These are phyloP conservation scores for Pseudogymnoascus sp. DNA, from an alignment of 2,329 filamentous ascomycete genomes.

Conservation along the genomic window DNA sequence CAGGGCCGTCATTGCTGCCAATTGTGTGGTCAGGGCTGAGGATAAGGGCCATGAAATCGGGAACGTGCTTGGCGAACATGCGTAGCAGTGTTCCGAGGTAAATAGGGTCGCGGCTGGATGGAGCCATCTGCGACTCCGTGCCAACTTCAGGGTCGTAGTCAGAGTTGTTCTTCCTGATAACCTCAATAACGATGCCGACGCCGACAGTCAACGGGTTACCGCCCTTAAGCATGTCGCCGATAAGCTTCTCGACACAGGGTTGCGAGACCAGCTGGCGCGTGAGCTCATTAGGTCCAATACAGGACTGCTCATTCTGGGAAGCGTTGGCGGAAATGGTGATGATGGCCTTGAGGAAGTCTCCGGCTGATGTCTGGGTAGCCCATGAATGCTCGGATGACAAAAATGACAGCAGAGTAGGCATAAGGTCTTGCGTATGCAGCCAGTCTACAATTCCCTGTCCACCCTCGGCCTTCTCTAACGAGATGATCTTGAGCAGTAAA, in stretches of 20 bases:
- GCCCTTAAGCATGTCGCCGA: conserved; percentile 83
- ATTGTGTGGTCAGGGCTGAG: conserved; percentile 60
- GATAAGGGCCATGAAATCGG: conserved; percentile 88
- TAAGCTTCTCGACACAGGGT: conserved; percentile 74
- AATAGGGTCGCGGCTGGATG: conserved; percentile 84
- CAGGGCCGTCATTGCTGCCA: conserved; percentile 47
- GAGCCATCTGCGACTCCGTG: conserved; percentile 68
- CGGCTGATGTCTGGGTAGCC: conserved; percentile 90
- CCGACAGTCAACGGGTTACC: conserved; percentile 93
- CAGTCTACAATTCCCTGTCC: conserved; percentile 94
- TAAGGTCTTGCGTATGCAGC: conserved; percentile 82
- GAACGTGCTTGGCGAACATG: conserved; percentile 83
- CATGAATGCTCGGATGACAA: conserved; percentile 77
- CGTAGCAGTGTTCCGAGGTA: conserved; percentile 87
- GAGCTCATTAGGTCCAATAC: conserved; percentile 94
- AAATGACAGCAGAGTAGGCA: conserved; percentile 80
- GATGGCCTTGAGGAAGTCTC: conserved; percentile 96
- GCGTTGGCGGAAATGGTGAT: conserved; percentile 98
- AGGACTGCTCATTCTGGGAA: conserved; percentile 96
- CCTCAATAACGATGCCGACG: conserved; percentile 95
- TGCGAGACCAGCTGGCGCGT: conserved; percentile 90
- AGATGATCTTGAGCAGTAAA: conserved; percentile 91
- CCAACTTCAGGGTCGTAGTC: conserved; percentile 95
- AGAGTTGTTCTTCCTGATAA: conserved; percentile 98
- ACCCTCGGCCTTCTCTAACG: conserved; percentile 83